Percentiles rank a stretch among this genome's conserved stretches.
These are phyloP conservation scores for Cairneyella variabilis DNA, from an alignment of 495 filamentous ascomycete species.

Conservation along the genomic window DNA sequence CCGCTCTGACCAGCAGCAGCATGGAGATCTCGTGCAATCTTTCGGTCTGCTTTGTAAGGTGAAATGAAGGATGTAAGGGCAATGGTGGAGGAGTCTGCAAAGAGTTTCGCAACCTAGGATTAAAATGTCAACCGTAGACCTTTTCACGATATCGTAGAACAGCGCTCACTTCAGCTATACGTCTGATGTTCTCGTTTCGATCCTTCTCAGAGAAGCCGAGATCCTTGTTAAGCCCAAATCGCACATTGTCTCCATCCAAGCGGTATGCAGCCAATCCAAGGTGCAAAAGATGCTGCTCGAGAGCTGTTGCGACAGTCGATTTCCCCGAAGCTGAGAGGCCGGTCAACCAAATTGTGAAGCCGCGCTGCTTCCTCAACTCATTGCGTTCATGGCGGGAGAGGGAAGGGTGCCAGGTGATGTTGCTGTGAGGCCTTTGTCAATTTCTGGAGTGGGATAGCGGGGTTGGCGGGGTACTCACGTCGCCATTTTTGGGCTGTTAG, in stretches of 20 bases:
- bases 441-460: slow-evolving; percentile 12
- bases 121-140: neutral
- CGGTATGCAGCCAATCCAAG: slow-evolving; percentile 79
- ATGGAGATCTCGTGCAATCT: slow-evolving; percentile 77
- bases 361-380: slow-evolving; percentile 72
- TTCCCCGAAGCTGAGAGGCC: slow-evolving; percentile 94
- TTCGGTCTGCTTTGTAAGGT: slow-evolving; percentile 81
- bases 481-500: slow-evolving; percentile 24
- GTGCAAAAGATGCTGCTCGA: slow-evolving; percentile 93
- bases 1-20: slow-evolving; percentile 41
- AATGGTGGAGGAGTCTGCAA: slow-evolving; percentile 83
- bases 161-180: slow-evolving; percentile 74
- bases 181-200: slow-evolving; percentile 93
- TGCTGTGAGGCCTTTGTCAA: slow-evolving; percentile 50
- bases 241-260: slow-evolving; percentile 96
- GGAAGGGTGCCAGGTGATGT: slow-evolving; percentile 97
- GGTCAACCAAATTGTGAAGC: slow-evolving; percentile 97
- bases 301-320: slow-evolving; percentile 90
- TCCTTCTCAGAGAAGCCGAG: slow-evolving; percentile 90
- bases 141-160: neutral
- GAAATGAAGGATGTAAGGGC: slow-evolving; percentile 97
- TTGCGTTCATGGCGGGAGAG: slow-evolving; percentile 84
- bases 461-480: slow-evolving; percentile 29
- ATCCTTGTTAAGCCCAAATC: slow-evolving; percentile 97
- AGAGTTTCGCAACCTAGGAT: slow-evolving; percentile 81